Evolutionary conservation across 2,329 filamentous ascomycete species (phyloP), one percentile per base, ranked within the genome.

Genomic region (Neopestalotiopsis clavispora): DNA sequence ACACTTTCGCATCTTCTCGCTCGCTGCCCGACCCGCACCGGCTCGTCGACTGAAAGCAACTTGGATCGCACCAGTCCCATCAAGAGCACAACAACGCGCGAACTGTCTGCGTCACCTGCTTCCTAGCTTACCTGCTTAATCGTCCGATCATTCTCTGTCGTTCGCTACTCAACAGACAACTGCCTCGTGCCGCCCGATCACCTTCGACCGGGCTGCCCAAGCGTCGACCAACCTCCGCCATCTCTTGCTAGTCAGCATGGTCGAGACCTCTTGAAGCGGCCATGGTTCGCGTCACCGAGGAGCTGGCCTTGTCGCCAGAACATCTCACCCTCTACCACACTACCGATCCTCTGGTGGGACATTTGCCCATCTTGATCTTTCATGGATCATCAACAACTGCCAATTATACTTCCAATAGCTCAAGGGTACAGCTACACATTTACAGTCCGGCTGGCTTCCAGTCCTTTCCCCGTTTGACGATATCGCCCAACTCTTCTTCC

Each of bases 401-500:
- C 76, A 97, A 97, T 82, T 92, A 92, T 73, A 94, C 90, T 63
- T 90, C 91, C 76, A 97, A 94, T 82, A 95, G 92, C 82, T 98
- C 95, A 71, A 92, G 96, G 80, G 95, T 98, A 74, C 95, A 98
- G 84, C 89, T 96, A 72, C 96, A 98, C 81, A 89, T 99, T 81
- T 94, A 97, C 83, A 93, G 93, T 70, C 90, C 94, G 2, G 95
- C 94, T 72, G 96, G 96, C 73, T 92, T 97, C 75, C 92, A 94
- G 77, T 95, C 92, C 74, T 99, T 95, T 79, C 91, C 93, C 70
- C 94, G 95, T 75, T 90, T 99, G 74, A 97, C 95, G 70, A 91
- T 98, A 73, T 97, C 95, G 30, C 96, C 96, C 59, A 97, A 93
- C 77, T 97, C 95, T 61, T 90, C 94, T 65, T 92, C 97, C 76